phyloP scores from a whole-genome alignment of 2,329 filamentous ascomycete species.

The Aspergillus spinulosporus region DNA sequence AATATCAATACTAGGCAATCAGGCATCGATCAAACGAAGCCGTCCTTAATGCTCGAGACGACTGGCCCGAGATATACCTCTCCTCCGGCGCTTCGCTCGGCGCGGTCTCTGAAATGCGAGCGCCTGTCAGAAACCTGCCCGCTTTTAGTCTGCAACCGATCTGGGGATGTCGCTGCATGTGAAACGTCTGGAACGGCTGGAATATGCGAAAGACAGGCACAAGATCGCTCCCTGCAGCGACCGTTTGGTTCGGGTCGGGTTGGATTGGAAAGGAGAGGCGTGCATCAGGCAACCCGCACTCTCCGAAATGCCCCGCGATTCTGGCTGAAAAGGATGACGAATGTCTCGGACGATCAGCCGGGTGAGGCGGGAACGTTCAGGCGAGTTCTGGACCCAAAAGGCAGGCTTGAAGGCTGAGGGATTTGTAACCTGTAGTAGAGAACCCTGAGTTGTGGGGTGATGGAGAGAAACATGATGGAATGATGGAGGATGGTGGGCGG shows the following conservation, averaged over 20 bases:
- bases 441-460: background rate
- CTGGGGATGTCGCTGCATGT: constrained; percentile 7
- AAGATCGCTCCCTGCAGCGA: background rate
- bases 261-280: background rate
- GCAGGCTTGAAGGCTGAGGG: background rate
- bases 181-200: constrained; percentile 2
- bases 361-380: background rate
- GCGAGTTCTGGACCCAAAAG: background rate
- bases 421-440: background rate
- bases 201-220: background rate
- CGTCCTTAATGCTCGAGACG: background rate
- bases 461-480: background rate
- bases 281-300: constrained; percentile 5
- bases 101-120: background rate
- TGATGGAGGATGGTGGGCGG: no score
- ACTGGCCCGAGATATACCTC: background rate
- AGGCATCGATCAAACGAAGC: constrained; percentile 13
- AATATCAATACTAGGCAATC: constrained; percentile 8
- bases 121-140: constrained; percentile 4
- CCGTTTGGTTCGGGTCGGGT: background rate
- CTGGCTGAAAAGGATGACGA: background rate
- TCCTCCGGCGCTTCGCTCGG: constrained; percentile 1
- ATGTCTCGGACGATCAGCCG: background rate
- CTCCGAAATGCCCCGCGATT: constrained; percentile 6
- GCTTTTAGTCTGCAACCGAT: background rate